These are phyloP conservation scores for Wickerhamiella shivajii DNA, from an alignment of 805 yeast species.

Conservation along the genomic window DNA sequence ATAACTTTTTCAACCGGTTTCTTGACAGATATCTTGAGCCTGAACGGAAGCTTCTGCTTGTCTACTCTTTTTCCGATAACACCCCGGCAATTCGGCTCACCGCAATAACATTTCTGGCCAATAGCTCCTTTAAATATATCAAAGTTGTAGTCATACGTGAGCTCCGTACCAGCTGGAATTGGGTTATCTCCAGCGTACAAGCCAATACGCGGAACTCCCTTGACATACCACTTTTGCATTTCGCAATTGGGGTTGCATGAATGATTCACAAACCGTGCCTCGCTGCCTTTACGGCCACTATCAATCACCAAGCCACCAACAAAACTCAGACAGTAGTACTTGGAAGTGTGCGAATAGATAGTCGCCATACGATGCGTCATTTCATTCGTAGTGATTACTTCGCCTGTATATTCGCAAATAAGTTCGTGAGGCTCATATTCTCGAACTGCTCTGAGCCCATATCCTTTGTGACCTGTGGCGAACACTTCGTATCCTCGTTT, in stretches of 20 bases:
- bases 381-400: slow-evolving; percentile 29
- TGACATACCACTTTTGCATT: slow-evolving; percentile 36
- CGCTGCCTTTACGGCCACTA: slow-evolving; percentile 32
- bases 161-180: slow-evolving; percentile 30
- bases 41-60: slow-evolving; percentile 1
- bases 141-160: slow-evolving; percentile 36
- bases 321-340: slow-evolving; percentile 31
- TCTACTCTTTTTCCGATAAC: slow-evolving; percentile 16
- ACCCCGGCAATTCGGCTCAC: slow-evolving; percentile 30
- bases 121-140: slow-evolving; percentile 31
- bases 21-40: neutral
- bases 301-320: slow-evolving; percentile 33
- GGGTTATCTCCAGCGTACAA: slow-evolving; percentile 30
- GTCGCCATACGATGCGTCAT: slow-evolving; percentile 27
- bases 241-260: slow-evolving; percentile 35
- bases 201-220: slow-evolving; percentile 32
- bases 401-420: slow-evolving; percentile 38
- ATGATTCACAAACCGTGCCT: slow-evolving; percentile 38
- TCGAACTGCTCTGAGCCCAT: slow-evolving; percentile 30
- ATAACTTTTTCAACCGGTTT: too few species aligned
- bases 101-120: slow-evolving; percentile 34
- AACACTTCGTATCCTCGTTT: slow-evolving; percentile 22
- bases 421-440: slow-evolving; percentile 27
- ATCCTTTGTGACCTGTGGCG: slow-evolving; percentile 29
- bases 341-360: slow-evolving; percentile 23